These are phyloP conservation scores for Sordaria brevicollis DNA, from an alignment of 495 filamentous ascomycete genomes.

Conservation along the genomic window DNA sequence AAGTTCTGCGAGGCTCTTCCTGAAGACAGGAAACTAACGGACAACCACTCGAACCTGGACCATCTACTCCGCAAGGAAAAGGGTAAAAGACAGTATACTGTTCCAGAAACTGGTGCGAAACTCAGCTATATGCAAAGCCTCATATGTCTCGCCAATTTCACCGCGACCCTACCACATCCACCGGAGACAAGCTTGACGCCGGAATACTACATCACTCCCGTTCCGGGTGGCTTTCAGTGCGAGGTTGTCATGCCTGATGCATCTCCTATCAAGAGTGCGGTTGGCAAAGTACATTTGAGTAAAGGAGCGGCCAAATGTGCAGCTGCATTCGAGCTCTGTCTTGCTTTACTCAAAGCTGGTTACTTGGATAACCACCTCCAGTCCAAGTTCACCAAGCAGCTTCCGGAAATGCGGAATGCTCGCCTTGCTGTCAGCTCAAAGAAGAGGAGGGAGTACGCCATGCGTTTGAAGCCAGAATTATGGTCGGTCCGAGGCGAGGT, in stretches of 20 bases:
- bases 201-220: slow-evolving; percentile 50
- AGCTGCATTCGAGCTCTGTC: slow-evolving; percentile 79
- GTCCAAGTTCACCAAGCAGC: slow-evolving; percentile 59
- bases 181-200: slow-evolving; percentile 43
- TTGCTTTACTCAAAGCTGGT: slow-evolving; percentile 53
- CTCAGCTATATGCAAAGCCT: slow-evolving; percentile 69
- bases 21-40: slow-evolving; percentile 59
- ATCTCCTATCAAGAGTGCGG: slow-evolving; percentile 58
- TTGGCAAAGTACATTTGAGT: slow-evolving; percentile 47
- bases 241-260: slow-evolving; percentile 73
- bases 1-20: slow-evolving; percentile 68
- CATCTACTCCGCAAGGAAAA: slow-evolving; percentile 45
- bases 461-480: slow-evolving; percentile 67
- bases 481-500: slow-evolving; percentile 54
- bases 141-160: slow-evolving; percentile 47
- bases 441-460: slow-evolving; percentile 60
- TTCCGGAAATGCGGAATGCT: slow-evolving; percentile 84
- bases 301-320: slow-evolving; percentile 81
- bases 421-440: slow-evolving; percentile 72
- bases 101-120: slow-evolving; percentile 63
- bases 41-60: slow-evolving; percentile 48
- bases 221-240: slow-evolving; percentile 57
- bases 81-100: slow-evolving; percentile 46
- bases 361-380: slow-evolving; percentile 65
- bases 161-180: slow-evolving; percentile 49